Evolutionary conservation across 2,329 filamentous ascomycete genomes (phyloP).

Genomic region (Clarireedia hainanense): DNA sequence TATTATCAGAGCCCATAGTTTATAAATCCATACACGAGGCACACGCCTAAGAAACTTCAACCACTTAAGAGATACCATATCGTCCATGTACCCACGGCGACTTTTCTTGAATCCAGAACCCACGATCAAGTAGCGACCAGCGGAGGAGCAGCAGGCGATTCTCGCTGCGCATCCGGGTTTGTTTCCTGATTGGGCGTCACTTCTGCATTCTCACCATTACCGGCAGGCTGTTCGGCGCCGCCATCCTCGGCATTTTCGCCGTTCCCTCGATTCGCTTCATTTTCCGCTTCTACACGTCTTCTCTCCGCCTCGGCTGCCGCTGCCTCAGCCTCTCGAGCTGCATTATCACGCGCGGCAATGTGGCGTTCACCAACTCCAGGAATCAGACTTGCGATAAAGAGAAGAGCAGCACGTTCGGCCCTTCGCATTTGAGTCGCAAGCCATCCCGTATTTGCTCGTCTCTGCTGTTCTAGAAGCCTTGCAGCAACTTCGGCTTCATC

Average conservation of each 20-base stretch:
- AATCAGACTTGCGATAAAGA: conserved; percentile 59
- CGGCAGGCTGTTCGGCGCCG: not conserved
- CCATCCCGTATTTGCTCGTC: conserved; percentile 40
- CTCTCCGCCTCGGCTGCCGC: conserved; percentile 15
- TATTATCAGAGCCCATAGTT: no score
- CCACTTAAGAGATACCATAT: not conserved
- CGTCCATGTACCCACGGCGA: not conserved
- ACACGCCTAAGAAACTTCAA: not conserved
- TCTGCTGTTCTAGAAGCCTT: conserved; percentile 40
- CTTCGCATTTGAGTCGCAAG: conserved; percentile 43
- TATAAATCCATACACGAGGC: not conserved
- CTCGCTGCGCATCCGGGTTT: conserved; percentile 2
- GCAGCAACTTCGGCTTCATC: conserved; percentile 46
- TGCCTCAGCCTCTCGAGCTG: conserved; percentile 23
- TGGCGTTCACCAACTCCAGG: conserved; percentile 59
- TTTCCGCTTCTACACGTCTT: conserved; percentile 8
- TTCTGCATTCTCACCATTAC: conserved; percentile 2
- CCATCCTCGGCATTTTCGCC: not conserved
- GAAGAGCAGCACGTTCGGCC: conserved; percentile 50
- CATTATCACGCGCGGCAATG: conserved; percentile 36
- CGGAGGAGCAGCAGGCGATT: conserved; percentile 11
- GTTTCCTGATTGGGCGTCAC: not conserved
- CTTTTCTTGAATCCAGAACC: not conserved
- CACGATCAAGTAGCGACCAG: conserved; percentile 12
- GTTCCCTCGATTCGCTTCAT: conserved; percentile 8